Percentiles rank a stretch among this genome's conserved stretches.
Evolutionary conservation across 768 basidiomycete genomes (phyloP).

Genomic region (Pholiota molesta): DNA sequence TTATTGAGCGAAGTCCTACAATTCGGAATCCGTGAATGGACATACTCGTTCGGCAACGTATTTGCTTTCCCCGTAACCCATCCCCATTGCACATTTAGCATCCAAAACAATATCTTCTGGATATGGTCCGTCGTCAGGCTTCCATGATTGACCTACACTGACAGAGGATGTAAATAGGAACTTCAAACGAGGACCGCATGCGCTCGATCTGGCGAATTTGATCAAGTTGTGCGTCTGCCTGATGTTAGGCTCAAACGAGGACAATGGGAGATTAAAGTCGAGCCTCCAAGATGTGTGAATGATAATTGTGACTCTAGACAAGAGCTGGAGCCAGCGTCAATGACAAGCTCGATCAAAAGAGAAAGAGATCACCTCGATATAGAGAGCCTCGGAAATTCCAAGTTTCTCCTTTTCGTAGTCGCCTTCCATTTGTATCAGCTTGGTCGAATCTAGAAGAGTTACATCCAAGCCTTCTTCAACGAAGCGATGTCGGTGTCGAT

Average conservation of each 20-base stretch:
- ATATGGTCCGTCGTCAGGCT: slow-evolving; percentile 23
- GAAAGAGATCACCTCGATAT: slow-evolving; percentile 26
- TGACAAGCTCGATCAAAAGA: not conserved
- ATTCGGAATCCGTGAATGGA: not conserved
- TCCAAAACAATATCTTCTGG: slow-evolving; percentile 35
- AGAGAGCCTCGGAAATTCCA: slow-evolving; percentile 25
- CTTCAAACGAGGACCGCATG: slow-evolving; percentile 24
- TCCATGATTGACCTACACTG: slow-evolving; percentile 27
- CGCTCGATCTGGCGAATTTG: slow-evolving; percentile 39
- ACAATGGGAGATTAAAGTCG: slow-evolving; percentile 44
- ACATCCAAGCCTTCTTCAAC: slow-evolving; percentile 13
- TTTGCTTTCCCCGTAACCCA: slow-evolving; percentile 36
- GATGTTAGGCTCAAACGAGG: slow-evolving; percentile 46
- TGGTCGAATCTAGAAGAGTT: slow-evolving; percentile 6
- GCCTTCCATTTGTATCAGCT: slow-evolving; percentile 29
- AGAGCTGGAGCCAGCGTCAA: slow-evolving; percentile 20
- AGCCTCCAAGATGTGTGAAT: slow-evolving; percentile 34
- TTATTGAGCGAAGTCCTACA: slow-evolving; percentile 13
- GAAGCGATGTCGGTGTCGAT: slow-evolving; percentile 12
- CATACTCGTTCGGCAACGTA: slow-evolving; percentile 36
- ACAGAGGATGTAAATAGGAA: slow-evolving; percentile 42
- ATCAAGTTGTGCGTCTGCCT: slow-evolving; percentile 38
- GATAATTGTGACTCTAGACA: slow-evolving; percentile 4
- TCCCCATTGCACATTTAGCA: slow-evolving; percentile 28
- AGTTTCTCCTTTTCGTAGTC: slow-evolving; percentile 29